These are phyloP conservation scores for Tylopilus intermedius DNA, from an alignment of 768 basidiomycete species.

Conservation along the genomic window DNA sequence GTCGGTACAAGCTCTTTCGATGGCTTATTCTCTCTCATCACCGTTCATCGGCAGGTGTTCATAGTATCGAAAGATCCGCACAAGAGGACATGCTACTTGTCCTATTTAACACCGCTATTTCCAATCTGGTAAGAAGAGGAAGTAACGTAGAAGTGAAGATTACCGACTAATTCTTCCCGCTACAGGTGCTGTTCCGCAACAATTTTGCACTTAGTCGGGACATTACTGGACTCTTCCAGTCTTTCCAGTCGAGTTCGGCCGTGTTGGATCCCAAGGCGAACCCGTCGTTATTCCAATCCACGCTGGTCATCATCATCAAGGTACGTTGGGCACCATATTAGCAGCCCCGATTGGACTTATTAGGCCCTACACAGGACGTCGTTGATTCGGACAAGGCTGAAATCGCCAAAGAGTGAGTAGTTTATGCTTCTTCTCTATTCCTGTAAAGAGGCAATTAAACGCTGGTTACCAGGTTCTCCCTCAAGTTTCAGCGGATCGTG, in stretches of 20 bases:
- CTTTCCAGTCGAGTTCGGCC: no score
- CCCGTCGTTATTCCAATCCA: slow-evolving; percentile 39
- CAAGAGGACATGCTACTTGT: slow-evolving; percentile 63
- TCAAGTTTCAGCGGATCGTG: slow-evolving; percentile 60
- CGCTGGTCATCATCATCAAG: slow-evolving; percentile 60
- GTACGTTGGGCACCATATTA: slow-evolving; percentile 17
- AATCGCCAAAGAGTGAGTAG: slow-evolving; percentile 51
- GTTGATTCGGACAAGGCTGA: slow-evolving; percentile 57
- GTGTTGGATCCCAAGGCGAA: no score
- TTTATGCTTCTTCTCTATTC: neutral
- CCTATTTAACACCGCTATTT: slow-evolving; percentile 60
- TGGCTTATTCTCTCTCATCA: neutral
- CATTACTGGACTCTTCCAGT: no score
- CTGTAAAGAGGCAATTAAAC: neutral
- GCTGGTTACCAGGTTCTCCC: slow-evolving; percentile 38
- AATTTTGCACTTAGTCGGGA: no score
- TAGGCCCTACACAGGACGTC: slow-evolving; percentile 43
- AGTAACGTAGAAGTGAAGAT: neutral
- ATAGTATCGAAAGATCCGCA: slow-evolving; percentile 57
- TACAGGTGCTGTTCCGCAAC: slow-evolving; percentile 58
- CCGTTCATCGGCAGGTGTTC: slow-evolving; percentile 38
- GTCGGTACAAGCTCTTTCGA: slow-evolving; percentile 21
- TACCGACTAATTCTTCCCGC: neutral
- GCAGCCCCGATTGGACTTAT: neutral
- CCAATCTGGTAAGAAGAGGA: slow-evolving; percentile 49